These are phyloP conservation scores for Radiomyces spectabilis DNA, from an alignment of 192 early-diverging fungal genomes.

Conservation along the genomic window DNA sequence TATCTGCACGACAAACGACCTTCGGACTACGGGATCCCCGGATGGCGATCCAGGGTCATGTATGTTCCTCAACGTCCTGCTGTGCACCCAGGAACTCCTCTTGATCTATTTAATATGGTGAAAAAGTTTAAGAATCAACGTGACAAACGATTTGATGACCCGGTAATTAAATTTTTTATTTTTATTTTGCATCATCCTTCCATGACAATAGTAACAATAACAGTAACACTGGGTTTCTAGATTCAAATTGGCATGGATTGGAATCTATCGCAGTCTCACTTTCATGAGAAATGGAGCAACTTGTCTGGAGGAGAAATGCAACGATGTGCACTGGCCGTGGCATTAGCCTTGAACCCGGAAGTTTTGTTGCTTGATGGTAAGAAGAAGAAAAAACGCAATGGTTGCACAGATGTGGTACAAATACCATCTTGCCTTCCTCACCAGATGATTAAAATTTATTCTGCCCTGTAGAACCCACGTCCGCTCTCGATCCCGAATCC, in stretches of 20 bases:
- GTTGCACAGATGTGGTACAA: neutral
- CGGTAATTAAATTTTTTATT: slow-evolving; percentile 36
- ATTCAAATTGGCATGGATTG: slow-evolving; percentile 56
- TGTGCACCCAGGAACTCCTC: slow-evolving; percentile 60
- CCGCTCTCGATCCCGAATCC: slow-evolving; percentile 69
- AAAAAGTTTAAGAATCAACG: slow-evolving; percentile 40
- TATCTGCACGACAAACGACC: slow-evolving; percentile 44
- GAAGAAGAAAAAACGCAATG: neutral
- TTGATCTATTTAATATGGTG: slow-evolving; percentile 56
- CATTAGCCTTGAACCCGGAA: slow-evolving; percentile 67
- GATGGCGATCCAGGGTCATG: slow-evolving; percentile 68
- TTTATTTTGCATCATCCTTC: no score
- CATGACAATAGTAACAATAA: no score
- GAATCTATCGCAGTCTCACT: slow-evolving; percentile 54
- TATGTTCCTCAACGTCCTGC: slow-evolving; percentile 78
- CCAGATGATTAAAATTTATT: neutral
- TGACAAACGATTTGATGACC: slow-evolving; percentile 42
- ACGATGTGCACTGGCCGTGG: slow-evolving; percentile 72
- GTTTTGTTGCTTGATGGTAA: slow-evolving; percentile 74
- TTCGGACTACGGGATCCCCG: slow-evolving; percentile 50
- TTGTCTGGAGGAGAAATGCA: slow-evolving; percentile 83
- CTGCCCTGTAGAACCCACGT: slow-evolving; percentile 65
- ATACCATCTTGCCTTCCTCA: neutral
- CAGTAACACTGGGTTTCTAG: slow-evolving; percentile 7
- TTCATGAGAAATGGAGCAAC: slow-evolving; percentile 66